Conservation (phyloP, 2,329 filamentous ascomycete genomes). For the Pseudogymnoascus sp. region DNA sequence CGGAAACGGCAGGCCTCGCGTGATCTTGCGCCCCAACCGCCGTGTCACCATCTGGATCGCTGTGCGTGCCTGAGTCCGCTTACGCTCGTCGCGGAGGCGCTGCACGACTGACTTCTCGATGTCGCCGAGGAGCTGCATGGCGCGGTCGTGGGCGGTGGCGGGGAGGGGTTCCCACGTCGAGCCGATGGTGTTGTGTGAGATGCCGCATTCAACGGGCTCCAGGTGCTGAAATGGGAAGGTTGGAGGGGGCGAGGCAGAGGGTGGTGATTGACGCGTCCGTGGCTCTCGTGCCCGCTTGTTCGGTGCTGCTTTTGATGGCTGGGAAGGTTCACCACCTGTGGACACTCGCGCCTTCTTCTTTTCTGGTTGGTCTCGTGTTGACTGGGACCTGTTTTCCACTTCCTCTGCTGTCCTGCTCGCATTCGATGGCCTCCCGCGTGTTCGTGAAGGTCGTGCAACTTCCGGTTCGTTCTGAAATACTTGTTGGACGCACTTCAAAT, state of each 20-base stretch:
- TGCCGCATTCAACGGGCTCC: conserved; percentile 39
- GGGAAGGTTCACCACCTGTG: conserved; percentile 8
- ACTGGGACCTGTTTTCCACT: not conserved
- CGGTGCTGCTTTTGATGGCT: not conserved
- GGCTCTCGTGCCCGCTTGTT: not conserved
- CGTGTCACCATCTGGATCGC: conserved; percentile 48
- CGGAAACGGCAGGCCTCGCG: conserved; percentile 58
- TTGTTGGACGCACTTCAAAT: not conserved
- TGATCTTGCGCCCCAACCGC: conserved; percentile 49
- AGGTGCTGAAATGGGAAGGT: conserved; percentile 43
- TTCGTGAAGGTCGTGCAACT: not conserved
- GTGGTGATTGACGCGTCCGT: not conserved
- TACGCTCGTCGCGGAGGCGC: conserved; percentile 39
- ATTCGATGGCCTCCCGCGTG: not conserved
- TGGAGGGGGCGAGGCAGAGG: not conserved
- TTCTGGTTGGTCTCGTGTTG: not conserved
- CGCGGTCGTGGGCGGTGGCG: conserved; percentile 43
- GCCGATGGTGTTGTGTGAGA: conserved; percentile 58
- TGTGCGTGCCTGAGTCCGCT: conserved; percentile 38
- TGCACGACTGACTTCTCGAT: conserved; percentile 55
- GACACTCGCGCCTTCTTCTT: conserved; percentile 1
- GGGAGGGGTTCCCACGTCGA: conserved; percentile 58
- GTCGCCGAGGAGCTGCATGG: conserved; percentile 48
- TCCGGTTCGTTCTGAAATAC: conserved; percentile 1
- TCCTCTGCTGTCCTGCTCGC: not conserved